Base-by-base conservation (phyloP, 768 basidiomycete genomes). In the Mycena galopus region DNA sequence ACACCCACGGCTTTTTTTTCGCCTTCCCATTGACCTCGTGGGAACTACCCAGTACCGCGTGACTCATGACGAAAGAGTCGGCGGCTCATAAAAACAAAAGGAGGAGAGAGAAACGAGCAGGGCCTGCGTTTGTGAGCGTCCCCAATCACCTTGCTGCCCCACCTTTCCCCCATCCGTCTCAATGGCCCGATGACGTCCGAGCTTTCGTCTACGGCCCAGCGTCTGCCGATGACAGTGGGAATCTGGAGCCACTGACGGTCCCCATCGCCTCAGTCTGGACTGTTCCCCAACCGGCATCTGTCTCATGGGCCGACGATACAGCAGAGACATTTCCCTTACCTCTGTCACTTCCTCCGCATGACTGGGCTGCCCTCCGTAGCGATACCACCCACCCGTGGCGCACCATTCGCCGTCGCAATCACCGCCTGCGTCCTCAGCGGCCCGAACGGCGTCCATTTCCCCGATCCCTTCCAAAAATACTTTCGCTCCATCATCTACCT, bases 191-290 rank as follows among this genome's bases (percentile, higher is more conserved):
- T 14, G 35, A 37, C 35, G 35, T 37, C 35, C 35, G 35, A 37
- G 35, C 35, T 14, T 37, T 37, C 35, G 35, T 37, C 35, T 37
- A 37, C 35, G 35, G 35, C 35, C 35, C 35, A 14, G 8, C 14
- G 35, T 37, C 35, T 37, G 35, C 35, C 35, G 35, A 37, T 14
- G 35, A 37, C 14, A 14, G 14, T 14, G 35, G 35, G 35, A 37
- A 37, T 37, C 8, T 37, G 35, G 35, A 74, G 84, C 16, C 42
- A 19, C 42, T 42, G 10, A 42, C 42, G 17, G 42, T 42, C 42
- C 42, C 42, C 4, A 42, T 42, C 16, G 16, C 42, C 42, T 42
- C 42, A 4, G 10, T 42, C 42, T 19, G 42, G 42, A 42, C 42
- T 42, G 42, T 42, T 42, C 42, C 42, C 42, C 42, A 19, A 4